These are phyloP conservation scores for Talaromyces proteolyticus DNA, from an alignment of 495 filamentous ascomycete genomes.

Conservation along the genomic window DNA sequence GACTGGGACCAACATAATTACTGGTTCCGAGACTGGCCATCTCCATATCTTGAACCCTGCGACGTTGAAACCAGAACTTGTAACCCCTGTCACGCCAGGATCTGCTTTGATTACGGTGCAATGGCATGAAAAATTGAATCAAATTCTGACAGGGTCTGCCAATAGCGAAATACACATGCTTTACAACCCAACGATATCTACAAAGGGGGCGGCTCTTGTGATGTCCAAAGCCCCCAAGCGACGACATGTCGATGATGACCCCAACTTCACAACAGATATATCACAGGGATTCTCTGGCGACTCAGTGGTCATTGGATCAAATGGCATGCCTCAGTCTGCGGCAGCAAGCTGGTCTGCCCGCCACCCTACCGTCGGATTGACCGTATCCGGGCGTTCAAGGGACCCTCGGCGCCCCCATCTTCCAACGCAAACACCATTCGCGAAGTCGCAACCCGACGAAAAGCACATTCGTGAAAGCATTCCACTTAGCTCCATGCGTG, in stretches of 20 bases:
- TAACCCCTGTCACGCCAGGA: conserved; percentile 79
- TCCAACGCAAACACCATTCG: conserved; percentile 83
- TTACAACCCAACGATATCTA: conserved; percentile 79
- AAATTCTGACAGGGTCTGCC: conserved; percentile 89
- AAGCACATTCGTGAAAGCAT: conserved; percentile 82
- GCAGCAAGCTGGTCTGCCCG: conserved; percentile 53
- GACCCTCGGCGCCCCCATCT: conserved; percentile 78
- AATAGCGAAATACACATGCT: conserved; percentile 85
- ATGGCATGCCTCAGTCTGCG: conserved; percentile 37
- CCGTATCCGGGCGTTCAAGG: conserved; percentile 70
- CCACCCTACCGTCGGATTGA: conserved; percentile 65
- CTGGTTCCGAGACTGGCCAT: conserved; percentile 79
- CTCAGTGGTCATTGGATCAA: conserved; percentile 57
- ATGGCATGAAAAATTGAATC: conserved; percentile 93
- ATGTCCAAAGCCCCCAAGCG: conserved; percentile 93
- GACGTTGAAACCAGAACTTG: conserved; percentile 74
- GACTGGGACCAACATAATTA: conserved; percentile 72
- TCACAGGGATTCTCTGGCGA: conserved; percentile 76
- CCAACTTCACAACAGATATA: conserved; percentile 75
- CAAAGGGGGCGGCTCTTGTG: conserved; percentile 74
- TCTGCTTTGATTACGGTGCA: conserved; percentile 75
- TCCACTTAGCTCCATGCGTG: conserved; percentile 87
- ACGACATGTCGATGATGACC: conserved; percentile 90
- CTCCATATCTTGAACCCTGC: conserved; percentile 91
- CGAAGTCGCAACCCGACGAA: conserved; percentile 86